Evolutionary conservation across 2,329 filamentous ascomycete genomes (phyloP), one percentile per base, ranked within the genome.

Genomic region (Hypoxylon sp.): DNA sequence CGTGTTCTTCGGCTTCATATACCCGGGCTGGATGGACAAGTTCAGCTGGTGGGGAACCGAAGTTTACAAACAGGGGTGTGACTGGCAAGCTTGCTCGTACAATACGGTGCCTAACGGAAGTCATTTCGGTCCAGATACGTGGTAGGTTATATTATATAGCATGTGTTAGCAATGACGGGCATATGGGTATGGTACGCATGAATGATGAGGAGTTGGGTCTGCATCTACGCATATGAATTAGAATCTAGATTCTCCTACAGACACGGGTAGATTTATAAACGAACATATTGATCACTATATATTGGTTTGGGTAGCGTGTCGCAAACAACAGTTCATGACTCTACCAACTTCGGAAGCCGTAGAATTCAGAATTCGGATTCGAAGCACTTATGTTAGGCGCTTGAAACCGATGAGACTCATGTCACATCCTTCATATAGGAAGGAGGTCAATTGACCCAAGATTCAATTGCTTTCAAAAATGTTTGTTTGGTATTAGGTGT

Each of bases 1-100:
- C 3, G 86, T 94, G 17, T 95, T 95, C 68, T 93, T 96, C 63
- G 89, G 85, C 1, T 88, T 95, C 59, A 80, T 94, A n/a, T 93
- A 91, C 66, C 88, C 90, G 0, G 89, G 89, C 0, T 83, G 79
- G 76, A 88, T 87, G 75, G 79, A 83, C 27, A 78, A 79, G 19
- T 91, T 94, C 66, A 83, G 77, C 48, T 95, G 90, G 91, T 95
- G 90, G 91, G 91, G 91, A 0, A 95, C 91, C 0, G 89, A 94
- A 66, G 80, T 93, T 4, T 91, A 91, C 68, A 92, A 91, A 70
- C 79, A 85, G 69, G 90, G 90, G 13, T 94, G 90, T 69, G 90
- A 94, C 73, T 94, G 90, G 89, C 78, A 86, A 67, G 90, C 89
- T 31, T 94, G 90, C 68, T 73, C 89, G 1, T 93, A 88, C 66